Conservation (phyloP, 495 filamentous ascomycete genomes). For the Letharia lupina region DNA sequence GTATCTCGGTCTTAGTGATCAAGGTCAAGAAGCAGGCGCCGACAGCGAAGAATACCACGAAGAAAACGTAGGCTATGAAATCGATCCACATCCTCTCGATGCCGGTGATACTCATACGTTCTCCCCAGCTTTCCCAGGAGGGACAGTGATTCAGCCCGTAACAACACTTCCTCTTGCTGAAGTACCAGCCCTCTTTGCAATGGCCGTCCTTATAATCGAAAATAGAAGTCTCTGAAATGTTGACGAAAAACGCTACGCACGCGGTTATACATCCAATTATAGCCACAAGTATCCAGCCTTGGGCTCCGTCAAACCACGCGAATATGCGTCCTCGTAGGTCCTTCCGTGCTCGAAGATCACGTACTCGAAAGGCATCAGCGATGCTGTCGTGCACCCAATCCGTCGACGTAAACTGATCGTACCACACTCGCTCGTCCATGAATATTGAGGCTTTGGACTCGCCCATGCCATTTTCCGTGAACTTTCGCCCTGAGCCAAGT, state of each 20-base stretch:
- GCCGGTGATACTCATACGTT: constrained; percentile 46
- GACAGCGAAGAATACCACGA: constrained; percentile 63
- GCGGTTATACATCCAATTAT: constrained; percentile 85
- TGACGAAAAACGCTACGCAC: constrained; percentile 77
- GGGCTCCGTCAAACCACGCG: constrained; percentile 74
- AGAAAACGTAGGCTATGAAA: constrained; percentile 61
- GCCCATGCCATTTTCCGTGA: constrained; percentile 34
- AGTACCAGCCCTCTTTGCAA: constrained; percentile 63
- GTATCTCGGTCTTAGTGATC: constrained; percentile 82
- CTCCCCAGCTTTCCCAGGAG: constrained; percentile 70
- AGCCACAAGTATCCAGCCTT: constrained; percentile 92
- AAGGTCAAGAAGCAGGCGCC: constrained; percentile 72
- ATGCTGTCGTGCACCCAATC: constrained; percentile 99
- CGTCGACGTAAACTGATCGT: constrained; percentile 97
- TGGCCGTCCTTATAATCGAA: constrained; percentile 92
- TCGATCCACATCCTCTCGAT: constrained; percentile 57
- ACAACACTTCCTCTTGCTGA: constrained; percentile 72
- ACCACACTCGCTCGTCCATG: constrained; percentile 88
- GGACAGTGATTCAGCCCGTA: constrained; percentile 52
- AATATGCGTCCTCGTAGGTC: constrained; percentile 73
- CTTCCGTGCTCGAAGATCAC: constrained; percentile 69
- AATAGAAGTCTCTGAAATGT: constrained; percentile 70
- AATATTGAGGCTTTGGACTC: constrained; percentile 48
- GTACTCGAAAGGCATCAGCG: constrained; percentile 83
- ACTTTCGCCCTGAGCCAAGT: constrained; percentile 35